These are phyloP conservation scores for Linnemannia elongata DNA, from an alignment of 192 early-diverging fungal genomes.

Conservation along the genomic window DNA sequence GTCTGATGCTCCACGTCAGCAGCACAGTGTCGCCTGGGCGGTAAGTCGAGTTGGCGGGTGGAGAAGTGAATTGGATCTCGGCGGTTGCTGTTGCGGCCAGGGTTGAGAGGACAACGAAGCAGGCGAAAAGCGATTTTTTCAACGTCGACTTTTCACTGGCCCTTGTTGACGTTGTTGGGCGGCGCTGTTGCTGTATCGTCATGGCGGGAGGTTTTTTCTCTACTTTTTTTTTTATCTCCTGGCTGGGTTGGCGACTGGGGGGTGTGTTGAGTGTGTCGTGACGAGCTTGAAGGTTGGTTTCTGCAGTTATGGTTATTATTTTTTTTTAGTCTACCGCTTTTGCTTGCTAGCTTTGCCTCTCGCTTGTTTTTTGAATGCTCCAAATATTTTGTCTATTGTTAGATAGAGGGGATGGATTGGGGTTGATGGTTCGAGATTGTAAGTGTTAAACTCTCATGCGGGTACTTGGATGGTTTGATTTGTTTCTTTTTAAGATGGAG, in stretches of 20 bases:
- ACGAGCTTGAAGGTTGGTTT: not conserved
- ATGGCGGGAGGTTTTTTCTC: not conserved
- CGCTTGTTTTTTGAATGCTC: not conserved
- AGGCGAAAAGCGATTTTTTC: not conserved
- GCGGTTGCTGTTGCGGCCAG: constrained; percentile 3
- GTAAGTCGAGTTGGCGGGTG: not conserved
- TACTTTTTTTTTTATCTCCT: not conserved
- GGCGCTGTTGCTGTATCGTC: not conserved
- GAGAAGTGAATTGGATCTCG: constrained; percentile 20
- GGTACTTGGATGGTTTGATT: not conserved
- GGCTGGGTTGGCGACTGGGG: not conserved
- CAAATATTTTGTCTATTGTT: not conserved
- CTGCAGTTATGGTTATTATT: not conserved
- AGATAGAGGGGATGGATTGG: not conserved
- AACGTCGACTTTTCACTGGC: too few relatives aligned
- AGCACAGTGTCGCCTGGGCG: constrained; percentile 11
- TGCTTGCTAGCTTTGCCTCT: not conserved
- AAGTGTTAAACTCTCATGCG: not conserved
- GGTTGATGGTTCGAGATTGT: not conserved
- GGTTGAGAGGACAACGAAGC: not conserved
- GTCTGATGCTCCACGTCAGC: constrained; percentile 4
- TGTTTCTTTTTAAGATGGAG: not conserved
- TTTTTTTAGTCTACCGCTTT: not conserved
- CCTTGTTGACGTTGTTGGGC: not conserved
- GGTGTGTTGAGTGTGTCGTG: not conserved